phyloP scores from a whole-genome alignment of 176 grass and related monocot genomes.

The Zea mays region DNA sequence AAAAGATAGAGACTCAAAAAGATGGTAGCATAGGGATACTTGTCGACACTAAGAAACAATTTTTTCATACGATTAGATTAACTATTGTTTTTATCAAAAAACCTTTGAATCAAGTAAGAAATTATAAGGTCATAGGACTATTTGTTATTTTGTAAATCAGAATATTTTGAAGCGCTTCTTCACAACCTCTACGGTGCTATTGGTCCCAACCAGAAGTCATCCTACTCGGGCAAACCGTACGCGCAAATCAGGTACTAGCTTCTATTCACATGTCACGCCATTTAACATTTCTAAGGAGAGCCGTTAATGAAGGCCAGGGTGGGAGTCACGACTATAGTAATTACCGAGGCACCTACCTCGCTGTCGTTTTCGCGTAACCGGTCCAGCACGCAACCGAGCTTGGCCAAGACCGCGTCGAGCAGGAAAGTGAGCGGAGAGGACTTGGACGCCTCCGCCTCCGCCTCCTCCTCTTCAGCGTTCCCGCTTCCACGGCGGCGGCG shows the following conservation, averaged over 20 bases:
- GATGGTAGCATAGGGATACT: too few species aligned
- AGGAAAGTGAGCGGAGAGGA: slow-evolving; percentile 50
- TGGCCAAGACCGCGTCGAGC: slow-evolving; percentile 59
- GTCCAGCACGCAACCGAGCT: slow-evolving; percentile 56
- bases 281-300: background rate
- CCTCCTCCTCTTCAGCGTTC: slow-evolving; percentile 35
- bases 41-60: too few species aligned
- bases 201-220: background rate
- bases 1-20: too few species aligned
- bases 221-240: background rate
- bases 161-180: too few species aligned
- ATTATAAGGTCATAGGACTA: too few species aligned
- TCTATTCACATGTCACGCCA: too few species aligned
- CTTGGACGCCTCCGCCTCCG: slow-evolving; percentile 43
- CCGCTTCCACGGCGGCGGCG: slow-evolving; percentile 35
- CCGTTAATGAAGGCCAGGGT: slow-evolving; percentile 1
- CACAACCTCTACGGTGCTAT: too few species aligned
- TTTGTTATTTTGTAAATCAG: too few species aligned
- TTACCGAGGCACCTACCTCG: slow-evolving; percentile 55
- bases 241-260: background rate
- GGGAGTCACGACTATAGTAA: background rate
- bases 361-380: slow-evolving; percentile 50
- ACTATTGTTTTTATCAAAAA: too few species aligned
- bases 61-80: too few species aligned
- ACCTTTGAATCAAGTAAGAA: too few species aligned